Conservation (phyloP, 148 eudicot species). For the Pharnaceum exiguum region DNA sequence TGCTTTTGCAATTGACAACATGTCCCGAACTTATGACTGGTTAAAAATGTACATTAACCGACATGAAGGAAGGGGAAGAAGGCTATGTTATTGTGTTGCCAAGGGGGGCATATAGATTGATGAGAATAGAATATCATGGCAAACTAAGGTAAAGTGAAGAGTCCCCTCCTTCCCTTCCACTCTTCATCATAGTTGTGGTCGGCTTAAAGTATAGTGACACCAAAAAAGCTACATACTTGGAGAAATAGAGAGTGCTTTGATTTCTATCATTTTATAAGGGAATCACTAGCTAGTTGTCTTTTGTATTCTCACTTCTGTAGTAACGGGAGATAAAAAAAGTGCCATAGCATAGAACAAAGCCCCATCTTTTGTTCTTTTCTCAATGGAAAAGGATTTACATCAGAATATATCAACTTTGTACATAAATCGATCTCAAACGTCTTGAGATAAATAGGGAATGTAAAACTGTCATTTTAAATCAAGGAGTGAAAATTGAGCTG, state of each 20-base stretch:
- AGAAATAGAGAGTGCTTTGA: slow-evolving; percentile 15
- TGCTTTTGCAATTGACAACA: too few species aligned
- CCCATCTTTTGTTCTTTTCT: too few species aligned
- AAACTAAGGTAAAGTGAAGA: background rate
- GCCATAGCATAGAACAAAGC: too few species aligned
- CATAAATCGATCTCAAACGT: too few species aligned
- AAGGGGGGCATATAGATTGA: background rate
- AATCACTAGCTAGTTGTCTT: background rate
- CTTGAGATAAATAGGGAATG: too few species aligned
- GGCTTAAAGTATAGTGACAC: slow-evolving; percentile 18
- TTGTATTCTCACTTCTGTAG: background rate
- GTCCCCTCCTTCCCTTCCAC: background rate
- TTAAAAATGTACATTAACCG: too few species aligned
- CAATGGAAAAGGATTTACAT: too few species aligned
- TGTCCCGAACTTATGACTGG: too few species aligned
- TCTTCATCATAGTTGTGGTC: slow-evolving; percentile 13
- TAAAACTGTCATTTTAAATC: too few species aligned
- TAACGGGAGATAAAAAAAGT: background rate
- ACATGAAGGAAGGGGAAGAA: background rate
- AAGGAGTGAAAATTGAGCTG: too few species aligned
- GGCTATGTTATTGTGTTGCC: too few species aligned
- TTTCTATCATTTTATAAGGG: slow-evolving; percentile 17
- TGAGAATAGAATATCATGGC: slow-evolving; percentile 2
- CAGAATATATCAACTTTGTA: too few species aligned
- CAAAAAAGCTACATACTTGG: slow-evolving; percentile 18